Percentiles rank a stretch among this genome's conserved stretches.
Evolutionary conservation across 2,329 filamentous ascomycete species (phyloP).

Genomic region (Scortechinia acanthostroma): DNA sequence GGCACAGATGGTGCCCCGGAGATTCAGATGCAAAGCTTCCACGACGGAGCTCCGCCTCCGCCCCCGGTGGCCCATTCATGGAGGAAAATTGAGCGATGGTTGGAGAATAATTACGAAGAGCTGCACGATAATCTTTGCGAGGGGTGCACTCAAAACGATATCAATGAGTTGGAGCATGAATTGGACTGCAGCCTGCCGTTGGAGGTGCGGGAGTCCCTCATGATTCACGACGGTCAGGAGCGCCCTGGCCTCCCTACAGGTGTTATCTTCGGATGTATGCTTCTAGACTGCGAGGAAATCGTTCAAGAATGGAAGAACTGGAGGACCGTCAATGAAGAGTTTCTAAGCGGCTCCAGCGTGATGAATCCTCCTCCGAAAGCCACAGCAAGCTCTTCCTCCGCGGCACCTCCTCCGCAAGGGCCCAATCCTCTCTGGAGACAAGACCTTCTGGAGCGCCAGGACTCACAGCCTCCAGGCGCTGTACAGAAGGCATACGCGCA

Average conservation of each 20-base stretch:
- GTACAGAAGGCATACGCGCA: slow-evolving; percentile 92
- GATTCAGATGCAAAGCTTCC: slow-evolving; percentile 94
- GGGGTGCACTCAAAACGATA: slow-evolving; percentile 83
- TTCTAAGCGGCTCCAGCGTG: slow-evolving; percentile 58
- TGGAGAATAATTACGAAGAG: slow-evolving; percentile 90
- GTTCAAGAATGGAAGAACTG: slow-evolving; percentile 97
- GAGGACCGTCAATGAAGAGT: slow-evolving; percentile 87
- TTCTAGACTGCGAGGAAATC: slow-evolving; percentile 96
- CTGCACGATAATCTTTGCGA: slow-evolving; percentile 89
- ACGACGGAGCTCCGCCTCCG: slow-evolving; percentile 81
- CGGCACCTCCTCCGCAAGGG: slow-evolving; percentile 34
- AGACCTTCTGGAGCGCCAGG: slow-evolving; percentile 76
- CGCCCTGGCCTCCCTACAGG: slow-evolving; percentile 84
- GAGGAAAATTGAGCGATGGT: slow-evolving; percentile 88
- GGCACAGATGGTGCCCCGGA: slow-evolving; percentile 65
- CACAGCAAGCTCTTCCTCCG: slow-evolving; percentile 66
- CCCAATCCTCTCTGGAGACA: slow-evolving; percentile 70
- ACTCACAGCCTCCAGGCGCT: slow-evolving; percentile 77
- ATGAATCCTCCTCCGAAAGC: slow-evolving; percentile 37
- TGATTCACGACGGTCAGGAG: slow-evolving; percentile 93
- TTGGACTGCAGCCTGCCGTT: slow-evolving; percentile 88
- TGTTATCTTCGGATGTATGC: slow-evolving; percentile 87
- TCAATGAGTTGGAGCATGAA: slow-evolving; percentile 94
- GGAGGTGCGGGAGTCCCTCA: slow-evolving; percentile 85
- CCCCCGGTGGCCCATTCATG: slow-evolving; percentile 85